phyloP scores from a whole-genome alignment of 108 stramenopile species.

The Skeletonema potamos region DNA sequence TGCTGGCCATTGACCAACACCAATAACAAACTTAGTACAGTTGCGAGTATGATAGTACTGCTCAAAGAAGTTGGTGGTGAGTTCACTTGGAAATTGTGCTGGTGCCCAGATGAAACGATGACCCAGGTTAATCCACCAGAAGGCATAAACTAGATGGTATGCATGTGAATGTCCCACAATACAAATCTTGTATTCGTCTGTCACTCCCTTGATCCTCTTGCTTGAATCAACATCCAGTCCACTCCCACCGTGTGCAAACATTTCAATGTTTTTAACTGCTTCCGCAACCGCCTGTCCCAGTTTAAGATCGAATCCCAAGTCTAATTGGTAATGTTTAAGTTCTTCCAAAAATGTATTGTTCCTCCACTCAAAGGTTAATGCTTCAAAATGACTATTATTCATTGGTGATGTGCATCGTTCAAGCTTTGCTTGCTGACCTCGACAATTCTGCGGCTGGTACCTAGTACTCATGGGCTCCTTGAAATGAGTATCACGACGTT shows the following conservation, averaged over 20 bases:
- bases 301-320: too few relatives aligned
- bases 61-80: neutral
- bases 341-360: neutral
- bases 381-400: neutral
- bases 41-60: neutral
- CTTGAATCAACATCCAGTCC: too few relatives aligned
- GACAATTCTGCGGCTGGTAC: neutral
- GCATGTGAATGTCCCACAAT: neutral
- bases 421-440: neutral
- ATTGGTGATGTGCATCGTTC: neutral
- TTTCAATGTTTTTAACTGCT: neutral
- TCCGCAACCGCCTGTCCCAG: neutral
- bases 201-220: too few relatives aligned
- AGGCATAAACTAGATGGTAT: neutral
- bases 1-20: neutral
- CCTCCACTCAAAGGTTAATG: neutral
- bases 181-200: neutral
- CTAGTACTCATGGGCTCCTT: neutral
- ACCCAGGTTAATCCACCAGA: neutral
- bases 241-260: too few relatives aligned
- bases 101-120: neutral
- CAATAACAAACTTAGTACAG: neutral
- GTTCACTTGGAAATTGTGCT: neutral
- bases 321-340: neutral
- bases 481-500: neutral